Base-by-base conservation (phyloP, 73 alveolate species). In the Uronychia setigera region DNA sequence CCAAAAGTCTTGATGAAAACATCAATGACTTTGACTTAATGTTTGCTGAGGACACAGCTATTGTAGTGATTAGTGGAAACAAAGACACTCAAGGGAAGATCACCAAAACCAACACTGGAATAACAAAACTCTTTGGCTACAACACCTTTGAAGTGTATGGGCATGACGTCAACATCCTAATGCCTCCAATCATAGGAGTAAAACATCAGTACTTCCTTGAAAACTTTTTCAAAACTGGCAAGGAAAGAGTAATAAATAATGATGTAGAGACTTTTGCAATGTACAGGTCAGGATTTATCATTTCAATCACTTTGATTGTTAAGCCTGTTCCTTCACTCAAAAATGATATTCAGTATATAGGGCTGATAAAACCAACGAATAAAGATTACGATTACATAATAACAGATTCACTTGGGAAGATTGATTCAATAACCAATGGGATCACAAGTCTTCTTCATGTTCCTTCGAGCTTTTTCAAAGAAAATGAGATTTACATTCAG, bases 1-100 rank as follows among this genome's bases (percentile, higher is more conserved):
- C 87, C 27, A 58, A 83, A 29, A 35, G 83, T 59, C 80, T 86
- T 1, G 88, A 60, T 59, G 92, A 86, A 79, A 85, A 86, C 29
- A 79, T 86, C 11, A 86, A 86, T 80, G 92, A 80, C 80, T 86
- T 86, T 86, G 92, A 86, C 33, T 31, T 86, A 60, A 86, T 86
- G 92, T 86, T 86, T 60, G 87, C 88, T 0, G 92, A 86, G 84
- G 92, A 86, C 57, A 86, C 88, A 32, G 92, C 92, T 0, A 86
- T 86, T 59, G 92, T 86, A 9, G 88, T 86, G 58, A 86, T 86
- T 32, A 79, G 88, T 78, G 92, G 92, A 13, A 86, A 86, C 67
- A 86, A 86, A 78, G 92, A 86, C 35, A 33, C 88, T 19, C 35
- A 86, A 58, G 92, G 87, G 27, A 86, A 86, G 57, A 86, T 86